Base-by-base conservation (phyloP, 108 stramenopile genomes). In the Mayamaea pseudoterrestris region DNA sequence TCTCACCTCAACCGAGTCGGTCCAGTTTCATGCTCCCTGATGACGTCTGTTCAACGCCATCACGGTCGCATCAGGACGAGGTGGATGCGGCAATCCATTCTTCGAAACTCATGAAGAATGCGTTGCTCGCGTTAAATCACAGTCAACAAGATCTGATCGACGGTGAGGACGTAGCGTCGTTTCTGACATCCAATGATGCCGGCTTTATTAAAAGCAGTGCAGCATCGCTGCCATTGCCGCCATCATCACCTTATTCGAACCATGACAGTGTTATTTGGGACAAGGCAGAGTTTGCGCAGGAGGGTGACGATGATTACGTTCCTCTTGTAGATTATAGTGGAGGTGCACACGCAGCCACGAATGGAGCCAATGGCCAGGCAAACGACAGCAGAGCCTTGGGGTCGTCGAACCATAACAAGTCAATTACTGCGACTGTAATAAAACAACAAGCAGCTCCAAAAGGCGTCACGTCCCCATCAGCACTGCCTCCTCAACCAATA, bases 221-320 rank as follows among this genome's bases (percentile, higher is more conserved):
- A 5, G 18, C 18, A 3, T 39, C 37, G 37, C 8, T 39, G 3
- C 16, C 37, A 20, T 20, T 20, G 8, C 20, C 37, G 5, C 37
- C 37, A 3, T 14, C 37, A 8, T 39, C 37, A 20, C 37, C 37
- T 8, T 14, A 39, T 39, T 39, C 37, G 18, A 39, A 49, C 6
- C 16, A 17, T 8, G 30, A 14, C 27, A 30, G 27, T 32, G 47
- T 49, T 3, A 30, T 21, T 5, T 63, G 55, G 55, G 55, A 49
- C 42, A 55, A 55, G 35, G 54, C 57, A 4, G 17, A 30, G 8
- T 24, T 31, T 12, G 48, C 55, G 14, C 8, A 29, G 8, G 26
- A 11, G n/a, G 47, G 30, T 17, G 62, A 63, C 23, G 55, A 63
- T 2, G 62, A 63, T 45, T 63, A 57, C 30, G 62, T 63, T 32